Base-by-base conservation (phyloP, 768 basidiomycete genomes). In the Antrodiella citrinella region DNA sequence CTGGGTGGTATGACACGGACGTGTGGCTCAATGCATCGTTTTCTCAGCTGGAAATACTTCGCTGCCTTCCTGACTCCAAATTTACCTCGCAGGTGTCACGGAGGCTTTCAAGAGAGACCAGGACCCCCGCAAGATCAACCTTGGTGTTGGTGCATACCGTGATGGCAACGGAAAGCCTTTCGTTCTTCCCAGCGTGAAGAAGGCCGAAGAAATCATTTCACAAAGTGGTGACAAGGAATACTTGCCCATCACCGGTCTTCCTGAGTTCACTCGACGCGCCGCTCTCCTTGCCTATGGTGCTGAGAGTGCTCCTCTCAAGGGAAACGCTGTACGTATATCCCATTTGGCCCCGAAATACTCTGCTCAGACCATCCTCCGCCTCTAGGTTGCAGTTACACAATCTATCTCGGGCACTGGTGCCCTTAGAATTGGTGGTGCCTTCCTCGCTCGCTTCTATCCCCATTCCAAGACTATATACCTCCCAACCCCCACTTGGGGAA, bases 341-440 rank as follows among this genome's bases (percentile, higher is more conserved):
- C 11, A 46, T 44, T 21, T 18, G 5, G 30, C 30, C 42, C 26
- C 30, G 35, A 41, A 20, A 46, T 45, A 43, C 52, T 49, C 45
- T 46, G 49, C 51, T 21, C 23, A 21, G 11, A 25, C 23, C 25
- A 47, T 40, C 2, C 22, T 44, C 47, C 18, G 48, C 45, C 51
- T 43, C 48, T 57, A 94, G 88, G 75, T 94, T 61, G 80, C 90
- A 21, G 76, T 87, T 48, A 86, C 91, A 10, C 96, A 99, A 67
- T 85, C 93, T 49, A 94, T 98, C 67, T 98, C 95, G 23, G 96
- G 96, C 12, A 99, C 96, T 11, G 96, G 96, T 59, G 96, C 96
- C 42, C 86, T 97, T 56, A 81, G 96, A 59, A 90, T 98, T 66
- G 96, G 93, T 45, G 92, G 84, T 55, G 85, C 86, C 24, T 98